Evolutionary conservation across 176 grass and related monocot species (phyloP).

Genomic region (Hyparrhenia diplandra): DNA sequence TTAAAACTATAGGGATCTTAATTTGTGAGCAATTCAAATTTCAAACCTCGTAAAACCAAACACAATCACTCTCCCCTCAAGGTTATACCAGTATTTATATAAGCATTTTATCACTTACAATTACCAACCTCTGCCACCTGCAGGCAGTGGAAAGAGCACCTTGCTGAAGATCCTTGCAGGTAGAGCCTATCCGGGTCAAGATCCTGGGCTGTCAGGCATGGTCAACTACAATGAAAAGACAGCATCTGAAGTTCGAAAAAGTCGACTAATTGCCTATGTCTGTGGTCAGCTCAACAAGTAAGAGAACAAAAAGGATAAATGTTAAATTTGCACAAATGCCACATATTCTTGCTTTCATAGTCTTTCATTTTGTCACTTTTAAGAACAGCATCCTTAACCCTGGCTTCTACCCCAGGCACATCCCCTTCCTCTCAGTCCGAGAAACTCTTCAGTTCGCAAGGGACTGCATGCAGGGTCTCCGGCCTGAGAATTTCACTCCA

Average conservation of each 20-base stretch:
- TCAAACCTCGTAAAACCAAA: background rate
- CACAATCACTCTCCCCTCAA: background rate
- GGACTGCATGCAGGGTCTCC: constrained; percentile 26
- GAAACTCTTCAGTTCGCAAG: constrained; percentile 36
- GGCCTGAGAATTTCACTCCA: constrained; percentile 26
- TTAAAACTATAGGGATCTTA: background rate
- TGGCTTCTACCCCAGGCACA: constrained; percentile 10
- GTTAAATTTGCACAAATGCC: background rate
- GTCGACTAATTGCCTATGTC: constrained; percentile 30
- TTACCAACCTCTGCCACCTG: background rate
- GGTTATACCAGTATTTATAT: background rate
- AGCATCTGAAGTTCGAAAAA: constrained; percentile 14
- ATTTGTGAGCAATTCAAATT: background rate
- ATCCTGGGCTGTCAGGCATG: constrained; percentile 3
- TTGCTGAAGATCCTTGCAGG: constrained; percentile 25
- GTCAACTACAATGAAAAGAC: constrained; percentile 28
- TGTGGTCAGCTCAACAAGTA: constrained; percentile 23
- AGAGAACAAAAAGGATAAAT: background rate
- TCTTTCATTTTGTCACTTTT: background rate
- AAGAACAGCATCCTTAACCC: background rate
- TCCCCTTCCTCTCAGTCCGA: constrained; percentile 26
- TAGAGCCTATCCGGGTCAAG: background rate
- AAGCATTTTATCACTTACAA: background rate
- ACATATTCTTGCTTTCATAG: background rate
- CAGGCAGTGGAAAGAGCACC: constrained; percentile 30